Conservation (phyloP, 1,284 basidiomycete genomes). For the Ceratobasidium theobromae region DNA sequence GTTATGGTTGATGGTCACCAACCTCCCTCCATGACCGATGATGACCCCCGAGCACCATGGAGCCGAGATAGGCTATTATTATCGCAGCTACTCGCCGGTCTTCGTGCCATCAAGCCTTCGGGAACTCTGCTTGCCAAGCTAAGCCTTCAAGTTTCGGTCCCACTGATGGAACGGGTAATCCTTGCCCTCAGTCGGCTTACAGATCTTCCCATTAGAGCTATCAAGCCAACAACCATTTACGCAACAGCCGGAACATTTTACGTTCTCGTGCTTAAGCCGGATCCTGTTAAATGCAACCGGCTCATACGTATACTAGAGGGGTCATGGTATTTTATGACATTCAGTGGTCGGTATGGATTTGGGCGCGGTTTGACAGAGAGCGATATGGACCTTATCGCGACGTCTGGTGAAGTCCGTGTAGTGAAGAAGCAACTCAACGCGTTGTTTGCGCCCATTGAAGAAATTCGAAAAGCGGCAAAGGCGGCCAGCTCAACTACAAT, state of each 20-base stretch:
- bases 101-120: slow-evolving; percentile 39
- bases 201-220: neutral
- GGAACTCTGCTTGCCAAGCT: slow-evolving; percentile 45
- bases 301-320: slow-evolving; percentile 17
- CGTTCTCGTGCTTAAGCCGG: slow-evolving; percentile 2
- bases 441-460: slow-evolving; percentile 20
- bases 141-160: slow-evolving; percentile 41
- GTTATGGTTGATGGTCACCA: slow-evolving; percentile 46
- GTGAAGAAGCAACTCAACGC: neutral
- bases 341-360: slow-evolving; percentile 11
- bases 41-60: slow-evolving; percentile 36
- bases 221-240: slow-evolving; percentile 44
- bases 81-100: slow-evolving; percentile 44
- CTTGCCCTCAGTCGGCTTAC: slow-evolving; percentile 39
- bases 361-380: slow-evolving; percentile 6
- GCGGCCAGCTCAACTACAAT: no score
- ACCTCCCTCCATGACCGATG: slow-evolving; percentile 32
- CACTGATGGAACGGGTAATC: slow-evolving; percentile 42
- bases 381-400: slow-evolving; percentile 23
- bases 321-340: slow-evolving; percentile 30
- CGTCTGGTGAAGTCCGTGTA: neutral
- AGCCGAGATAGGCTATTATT: slow-evolving; percentile 40
- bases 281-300: neutral
- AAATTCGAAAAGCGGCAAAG: slow-evolving; percentile 13
- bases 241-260: slow-evolving; percentile 43